phyloP scores from a whole-genome alignment of 2,329 filamentous ascomycete genomes.

The Ciborinia camelliae region DNA sequence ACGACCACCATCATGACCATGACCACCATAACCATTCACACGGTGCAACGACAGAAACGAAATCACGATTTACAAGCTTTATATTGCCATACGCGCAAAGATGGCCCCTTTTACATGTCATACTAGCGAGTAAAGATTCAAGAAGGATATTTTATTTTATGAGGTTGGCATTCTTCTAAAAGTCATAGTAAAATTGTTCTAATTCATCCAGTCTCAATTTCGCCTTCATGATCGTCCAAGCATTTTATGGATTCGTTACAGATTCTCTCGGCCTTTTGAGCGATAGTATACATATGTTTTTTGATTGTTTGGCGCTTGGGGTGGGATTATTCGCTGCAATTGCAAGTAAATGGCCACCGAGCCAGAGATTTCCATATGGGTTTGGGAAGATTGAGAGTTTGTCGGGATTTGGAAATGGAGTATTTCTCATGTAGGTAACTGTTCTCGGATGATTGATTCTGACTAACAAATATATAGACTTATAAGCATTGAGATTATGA shows the following conservation, averaged over 20 bases:
- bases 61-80: conserved; percentile 68
- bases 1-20: conserved; percentile 28
- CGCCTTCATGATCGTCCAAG: conserved; percentile 89
- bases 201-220: conserved; percentile 71
- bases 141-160: conserved; percentile 97
- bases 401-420: conserved; percentile 93
- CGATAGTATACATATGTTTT: conserved; percentile 99
- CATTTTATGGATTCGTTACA: conserved; percentile 89
- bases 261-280: conserved; percentile 93
- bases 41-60: conserved; percentile 38
- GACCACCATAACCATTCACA: conserved; percentile 32
- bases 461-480: conserved; percentile 53
- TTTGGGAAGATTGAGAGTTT: conserved; percentile 96
- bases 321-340: conserved; percentile 90
- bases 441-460: background rate
- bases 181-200: conserved; percentile 21
- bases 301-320: conserved; percentile 88
- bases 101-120: conserved; percentile 78
- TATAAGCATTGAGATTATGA: conserved; percentile 92
- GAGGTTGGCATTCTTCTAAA: conserved; percentile 53
- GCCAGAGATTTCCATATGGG: conserved; percentile 84
- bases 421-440: conserved; percentile 77
- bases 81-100: conserved; percentile 66
- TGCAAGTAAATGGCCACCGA: conserved; percentile 95
- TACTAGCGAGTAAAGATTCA: conserved; percentile 87